phyloP scores from a whole-genome alignment of 1,284 basidiomycete genomes.

The Austropuccinia psidii region DNA sequence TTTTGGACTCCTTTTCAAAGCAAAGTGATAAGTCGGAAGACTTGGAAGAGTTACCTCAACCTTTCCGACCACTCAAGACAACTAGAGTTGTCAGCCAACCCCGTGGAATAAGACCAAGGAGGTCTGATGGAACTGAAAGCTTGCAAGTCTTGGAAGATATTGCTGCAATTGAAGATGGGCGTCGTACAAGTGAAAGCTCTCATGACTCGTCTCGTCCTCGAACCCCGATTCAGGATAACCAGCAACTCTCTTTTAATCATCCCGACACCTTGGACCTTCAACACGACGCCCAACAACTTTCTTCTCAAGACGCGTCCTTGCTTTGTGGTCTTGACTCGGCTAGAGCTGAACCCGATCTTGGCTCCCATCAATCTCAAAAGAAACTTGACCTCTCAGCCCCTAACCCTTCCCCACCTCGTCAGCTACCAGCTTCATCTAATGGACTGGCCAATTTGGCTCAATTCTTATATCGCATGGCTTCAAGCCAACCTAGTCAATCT shows the following conservation, averaged over 20 bases:
- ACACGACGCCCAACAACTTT: not conserved
- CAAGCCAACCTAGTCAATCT: not conserved
- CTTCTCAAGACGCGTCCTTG: not conserved
- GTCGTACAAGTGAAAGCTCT: not conserved
- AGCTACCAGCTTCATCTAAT: not conserved
- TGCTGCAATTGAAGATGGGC: conserved; percentile 14
- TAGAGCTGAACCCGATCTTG: not conserved
- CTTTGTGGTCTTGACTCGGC: not conserved
- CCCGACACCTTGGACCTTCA: not conserved
- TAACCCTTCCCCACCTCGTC: not conserved
- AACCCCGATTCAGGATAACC: not conserved
- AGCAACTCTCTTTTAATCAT: not conserved
- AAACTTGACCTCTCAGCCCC: not conserved
- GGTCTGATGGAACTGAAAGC: conserved; percentile 32
- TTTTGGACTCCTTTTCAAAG: not conserved
- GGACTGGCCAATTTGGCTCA: conserved; percentile 19
- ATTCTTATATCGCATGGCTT: conserved; percentile 13
- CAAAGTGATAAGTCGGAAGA: not conserved
- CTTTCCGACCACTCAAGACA: not conserved
- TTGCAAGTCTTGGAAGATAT: conserved; percentile 33
- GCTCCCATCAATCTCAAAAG: not conserved
- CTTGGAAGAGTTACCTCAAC: not conserved
- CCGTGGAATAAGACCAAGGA: conserved; percentile 22
- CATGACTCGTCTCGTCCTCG: not conserved
- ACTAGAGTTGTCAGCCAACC: conserved; percentile 27